A percentile compares a stretch with the other conserved stretches of the same genome.
Evolutionary conservation across 1,284 basidiomycete genomes (phyloP).

Genomic region (Gymnopus androsaceus): DNA sequence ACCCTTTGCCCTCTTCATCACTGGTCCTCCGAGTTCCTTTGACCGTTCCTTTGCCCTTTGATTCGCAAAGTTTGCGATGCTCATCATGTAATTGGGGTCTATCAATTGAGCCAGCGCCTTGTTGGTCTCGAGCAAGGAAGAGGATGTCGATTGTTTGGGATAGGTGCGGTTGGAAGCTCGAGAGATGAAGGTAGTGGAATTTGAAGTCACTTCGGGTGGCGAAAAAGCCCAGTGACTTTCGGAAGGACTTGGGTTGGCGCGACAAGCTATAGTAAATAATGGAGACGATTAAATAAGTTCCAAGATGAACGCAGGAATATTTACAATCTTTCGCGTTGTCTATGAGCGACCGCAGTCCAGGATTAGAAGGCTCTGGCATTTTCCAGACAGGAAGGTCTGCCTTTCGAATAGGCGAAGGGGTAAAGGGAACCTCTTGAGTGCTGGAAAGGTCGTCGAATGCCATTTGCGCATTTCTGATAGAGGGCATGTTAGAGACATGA

Average conservation of each 20-base stretch:
- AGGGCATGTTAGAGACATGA: not conserved
- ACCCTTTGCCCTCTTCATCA: not conserved
- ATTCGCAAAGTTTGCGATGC: not conserved
- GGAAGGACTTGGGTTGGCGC: not conserved
- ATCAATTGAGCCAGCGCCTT: not conserved
- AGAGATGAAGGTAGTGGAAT: not conserved
- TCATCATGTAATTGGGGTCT: not conserved
- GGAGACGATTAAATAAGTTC: not conserved
- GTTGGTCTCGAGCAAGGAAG: not conserved
- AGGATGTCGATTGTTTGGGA: not conserved
- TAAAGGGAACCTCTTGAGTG: conserved; percentile 2
- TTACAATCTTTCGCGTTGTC: conserved; percentile 1
- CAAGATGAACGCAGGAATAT: not conserved
- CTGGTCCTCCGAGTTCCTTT: not conserved
- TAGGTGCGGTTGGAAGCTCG: not conserved
- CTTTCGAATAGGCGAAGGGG: not conserved
- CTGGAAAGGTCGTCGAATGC: conserved; percentile 5
- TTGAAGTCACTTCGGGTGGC: not conserved
- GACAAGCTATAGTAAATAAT: not conserved
- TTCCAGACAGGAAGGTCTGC: conserved; percentile 4
- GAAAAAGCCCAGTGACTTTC: not conserved
- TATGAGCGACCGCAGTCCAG: not conserved
- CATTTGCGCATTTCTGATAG: not conserved
- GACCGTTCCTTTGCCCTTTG: conserved; percentile 2
- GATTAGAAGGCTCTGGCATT: conserved; percentile 10